phyloP scores from a whole-genome alignment of 805 yeast species.

The Wickerhamomyces pijperi region DNA sequence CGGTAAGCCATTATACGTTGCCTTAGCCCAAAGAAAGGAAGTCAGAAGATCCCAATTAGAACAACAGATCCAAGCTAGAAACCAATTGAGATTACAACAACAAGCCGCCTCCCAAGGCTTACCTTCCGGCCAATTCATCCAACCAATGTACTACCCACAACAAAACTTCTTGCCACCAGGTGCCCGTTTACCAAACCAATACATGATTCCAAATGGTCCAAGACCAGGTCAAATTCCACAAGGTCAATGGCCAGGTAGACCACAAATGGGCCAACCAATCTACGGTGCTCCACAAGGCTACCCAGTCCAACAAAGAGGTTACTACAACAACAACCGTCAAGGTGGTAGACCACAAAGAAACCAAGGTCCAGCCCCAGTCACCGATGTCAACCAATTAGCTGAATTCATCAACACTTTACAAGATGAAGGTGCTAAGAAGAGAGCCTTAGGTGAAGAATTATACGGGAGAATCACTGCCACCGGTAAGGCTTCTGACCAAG shows the following conservation, averaged over 20 bases:
- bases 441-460: conserved; percentile 93
- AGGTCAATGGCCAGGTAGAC: conserved; percentile 45
- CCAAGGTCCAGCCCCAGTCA: conserved; percentile 17
- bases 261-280: conserved; percentile 68
- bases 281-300: conserved; percentile 69
- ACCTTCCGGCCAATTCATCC: conserved; percentile 68
- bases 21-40: conserved; percentile 97
- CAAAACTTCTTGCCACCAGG: conserved; percentile 79
- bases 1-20: conserved; percentile 95
- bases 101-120: conserved; percentile 72
- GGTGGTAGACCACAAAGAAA: conserved; percentile 28
- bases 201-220: conserved; percentile 58
- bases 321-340: conserved; percentile 35
- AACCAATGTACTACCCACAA: conserved; percentile 69
- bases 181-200: conserved; percentile 76
- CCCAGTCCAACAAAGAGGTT: conserved; percentile 25
- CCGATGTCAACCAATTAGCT: conserved; percentile 36
- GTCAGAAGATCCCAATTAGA: conserved; percentile 94
- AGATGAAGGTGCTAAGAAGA: conserved; percentile 82
- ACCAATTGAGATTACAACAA: conserved; percentile 97
- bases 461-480: conserved; percentile 85
- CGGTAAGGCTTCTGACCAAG: conserved; percentile 80
- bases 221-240: conserved; percentile 45
- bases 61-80: conserved; percentile 96
- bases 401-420: conserved; percentile 54